These are phyloP conservation scores for Licmophora abbreviata DNA, from an alignment of 108 stramenopile genomes.

Conservation along the genomic window DNA sequence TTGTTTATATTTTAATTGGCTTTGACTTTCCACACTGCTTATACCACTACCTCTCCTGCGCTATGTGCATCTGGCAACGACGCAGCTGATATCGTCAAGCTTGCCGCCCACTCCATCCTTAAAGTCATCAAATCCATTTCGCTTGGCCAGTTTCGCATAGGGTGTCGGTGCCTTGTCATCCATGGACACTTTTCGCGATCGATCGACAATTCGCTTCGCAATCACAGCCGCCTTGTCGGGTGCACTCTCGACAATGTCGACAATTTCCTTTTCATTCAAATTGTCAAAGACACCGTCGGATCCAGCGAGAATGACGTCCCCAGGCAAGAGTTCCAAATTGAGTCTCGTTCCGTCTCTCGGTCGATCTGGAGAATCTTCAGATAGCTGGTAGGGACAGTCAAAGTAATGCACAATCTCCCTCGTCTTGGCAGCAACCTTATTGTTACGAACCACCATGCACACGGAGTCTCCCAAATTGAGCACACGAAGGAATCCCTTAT, in stretches of 20 bases:
- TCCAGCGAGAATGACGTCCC: conserved; percentile 65
- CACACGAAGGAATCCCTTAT: conserved; percentile 62
- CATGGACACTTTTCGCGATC: conserved; percentile 57
- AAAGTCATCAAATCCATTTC: conserved; percentile 52
- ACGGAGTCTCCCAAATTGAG: conserved; percentile 79
- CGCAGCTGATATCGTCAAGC: conserved; percentile 80
- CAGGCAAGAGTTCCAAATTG: conserved; percentile 51
- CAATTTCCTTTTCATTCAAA: conserved; percentile 43
- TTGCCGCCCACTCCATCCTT: conserved; percentile 73
- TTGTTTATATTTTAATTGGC: not conserved
- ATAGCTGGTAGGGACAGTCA: conserved; percentile 85
- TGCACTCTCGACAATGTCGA: conserved; percentile 15
- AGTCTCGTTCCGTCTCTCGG: conserved; percentile 72
- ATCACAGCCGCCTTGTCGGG: conserved; percentile 25
- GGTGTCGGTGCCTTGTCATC: conserved; percentile 60
- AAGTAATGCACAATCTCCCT: conserved; percentile 79
- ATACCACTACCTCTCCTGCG: not conserved
- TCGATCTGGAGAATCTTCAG: conserved; percentile 68
- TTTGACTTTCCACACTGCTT: not conserved
- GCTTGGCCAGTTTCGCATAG: conserved; percentile 60
- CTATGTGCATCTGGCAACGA: conserved; percentile 56
- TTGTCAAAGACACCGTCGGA: conserved; percentile 89
- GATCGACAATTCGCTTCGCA: conserved; percentile 55
- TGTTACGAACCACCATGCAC: conserved; percentile 61
- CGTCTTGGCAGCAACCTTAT: conserved; percentile 49